Conservation (phyloP, 768 basidiomycete genomes). For the Leucocoprinus birnbaumii region DNA sequence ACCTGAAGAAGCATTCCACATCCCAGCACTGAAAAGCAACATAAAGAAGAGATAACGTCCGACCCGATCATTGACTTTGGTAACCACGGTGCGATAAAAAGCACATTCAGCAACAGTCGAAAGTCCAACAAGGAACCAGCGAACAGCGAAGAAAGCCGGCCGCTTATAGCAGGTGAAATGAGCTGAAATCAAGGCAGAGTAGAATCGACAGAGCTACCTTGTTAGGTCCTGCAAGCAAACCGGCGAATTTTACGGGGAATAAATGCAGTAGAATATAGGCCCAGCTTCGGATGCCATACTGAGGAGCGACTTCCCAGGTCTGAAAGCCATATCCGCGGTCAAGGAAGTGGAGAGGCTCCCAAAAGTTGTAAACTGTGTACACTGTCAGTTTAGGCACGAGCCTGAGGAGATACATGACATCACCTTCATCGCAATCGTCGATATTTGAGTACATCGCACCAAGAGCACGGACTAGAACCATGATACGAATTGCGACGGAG, state of each 20-base stretch:
- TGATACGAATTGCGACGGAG: conserved; percentile 77
- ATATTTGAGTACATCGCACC: conserved; percentile 96
- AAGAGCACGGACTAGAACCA: conserved; percentile 76
- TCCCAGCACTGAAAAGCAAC: conserved; percentile 81
- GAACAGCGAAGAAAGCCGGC: conserved; percentile 84
- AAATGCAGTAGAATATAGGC: conserved; percentile 85
- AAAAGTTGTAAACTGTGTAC: conserved; percentile 90
- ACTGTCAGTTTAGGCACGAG: background rate
- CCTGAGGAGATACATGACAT: background rate
- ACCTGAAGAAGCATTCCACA: conserved; percentile 94
- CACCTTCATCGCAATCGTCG: conserved; percentile 96
- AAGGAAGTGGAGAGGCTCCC: conserved; percentile 96
- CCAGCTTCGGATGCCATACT: conserved; percentile 93
- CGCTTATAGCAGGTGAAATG: conserved; percentile 46
- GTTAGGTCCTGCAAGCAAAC: conserved; percentile 47
- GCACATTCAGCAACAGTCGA: conserved; percentile 76
- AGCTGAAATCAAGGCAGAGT: background rate
- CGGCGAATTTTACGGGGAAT: conserved; percentile 59
- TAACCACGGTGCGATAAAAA: conserved; percentile 78
- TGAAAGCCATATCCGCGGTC: conserved; percentile 88
- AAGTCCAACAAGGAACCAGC: conserved; percentile 72
- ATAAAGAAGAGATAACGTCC: conserved; percentile 94
- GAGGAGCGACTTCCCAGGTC: conserved; percentile 95
- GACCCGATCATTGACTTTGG: conserved; percentile 82
- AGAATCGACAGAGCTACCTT: conserved; percentile 46